Conservation (phyloP, 2,329 filamentous ascomycete genomes). For the Cladophialophora yegresii region DNA sequence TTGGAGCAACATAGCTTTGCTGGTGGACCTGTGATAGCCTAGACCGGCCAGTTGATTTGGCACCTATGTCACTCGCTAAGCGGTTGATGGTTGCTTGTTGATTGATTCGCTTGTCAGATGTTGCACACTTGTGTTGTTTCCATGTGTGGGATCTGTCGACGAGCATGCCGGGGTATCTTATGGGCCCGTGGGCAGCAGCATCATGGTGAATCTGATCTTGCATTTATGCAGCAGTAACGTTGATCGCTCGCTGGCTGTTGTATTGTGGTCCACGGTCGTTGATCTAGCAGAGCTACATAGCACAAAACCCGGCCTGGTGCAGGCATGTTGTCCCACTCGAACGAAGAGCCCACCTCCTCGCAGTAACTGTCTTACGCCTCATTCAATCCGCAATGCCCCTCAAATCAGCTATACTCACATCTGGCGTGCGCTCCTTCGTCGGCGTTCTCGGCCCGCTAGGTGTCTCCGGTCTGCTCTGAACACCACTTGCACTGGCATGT, state of each 20-base stretch:
- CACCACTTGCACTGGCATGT: constrained; percentile 10
- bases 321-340: not conserved
- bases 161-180: constrained; percentile 21
- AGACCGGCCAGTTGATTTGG: not conserved
- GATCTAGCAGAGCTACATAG: not conserved
- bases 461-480: constrained; percentile 33
- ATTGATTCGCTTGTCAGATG: not conserved
- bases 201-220: not conserved
- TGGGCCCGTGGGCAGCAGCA: constrained; percentile 11
- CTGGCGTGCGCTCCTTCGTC: constrained; percentile 28
- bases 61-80: not conserved
- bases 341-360: not conserved
- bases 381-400: constrained; percentile 11
- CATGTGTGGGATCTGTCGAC: not conserved
- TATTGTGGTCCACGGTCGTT: not conserved
- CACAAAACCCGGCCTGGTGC: not conserved
- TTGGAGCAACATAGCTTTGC: not conserved
- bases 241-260: not conserved
- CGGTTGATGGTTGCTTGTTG: not conserved
- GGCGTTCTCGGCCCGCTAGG: constrained; percentile 29
- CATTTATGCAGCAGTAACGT: not conserved
- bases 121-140: not conserved
- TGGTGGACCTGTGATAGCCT: not conserved
- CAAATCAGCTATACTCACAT: constrained; percentile 32
- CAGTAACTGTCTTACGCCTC: not conserved